Evolutionary conservation across 331 rosid species (phyloP), one percentile per base, ranked within the genome.

Genomic region (Stylosanthes scabra): DNA sequence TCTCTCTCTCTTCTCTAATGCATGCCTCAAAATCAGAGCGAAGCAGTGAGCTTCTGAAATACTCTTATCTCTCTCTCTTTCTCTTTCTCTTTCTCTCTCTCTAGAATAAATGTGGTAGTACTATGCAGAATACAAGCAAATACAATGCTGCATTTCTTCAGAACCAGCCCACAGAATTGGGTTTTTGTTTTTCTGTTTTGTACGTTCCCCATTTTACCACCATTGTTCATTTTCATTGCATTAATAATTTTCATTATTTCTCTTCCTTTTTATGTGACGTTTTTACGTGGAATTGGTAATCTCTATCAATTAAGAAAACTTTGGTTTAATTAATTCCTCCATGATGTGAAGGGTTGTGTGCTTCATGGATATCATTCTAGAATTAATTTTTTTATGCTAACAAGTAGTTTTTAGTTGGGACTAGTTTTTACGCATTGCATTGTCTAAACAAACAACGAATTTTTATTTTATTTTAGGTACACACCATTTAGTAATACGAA

Each of bases 1-100:
- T 62, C 78, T 64, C 83, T 64, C 78, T 75, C 75, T 73, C 75
- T 67, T 80, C 84, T 70, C 78, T 69, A 74, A 70, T 37, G 68
- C 84, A 67, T 87, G 84, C 93, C 97, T 93, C 98, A 93, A 93
- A 93, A 90, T 93, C 96, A 93, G 97, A 93, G 97, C 89, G 83
- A 87, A 88, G 84, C 92, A 86, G 87, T 81, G 93, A 91, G 89
- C 96, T 90, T 93, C 89, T 90, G 89, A 84, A 82, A 88, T 80
- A 88, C 91, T 87, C 80, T 58, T 41, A 66, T 3, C 66, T 3
- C 72, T 9, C 60, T 37, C 74, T 47, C 58, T 62, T 58, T 27
- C n/a, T n/a, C n/a, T n/a, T n/a, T 3, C 72, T 9, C 60, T 37
- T 70, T 47, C 74, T 77, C 86, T 59, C 40, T 70, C 76, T 39